Percentiles rank a stretch among this genome's conserved stretches.
Evolutionary conservation across 2,329 filamentous ascomycete genomes (phyloP).

Genomic region (Fusarium nelsonii): DNA sequence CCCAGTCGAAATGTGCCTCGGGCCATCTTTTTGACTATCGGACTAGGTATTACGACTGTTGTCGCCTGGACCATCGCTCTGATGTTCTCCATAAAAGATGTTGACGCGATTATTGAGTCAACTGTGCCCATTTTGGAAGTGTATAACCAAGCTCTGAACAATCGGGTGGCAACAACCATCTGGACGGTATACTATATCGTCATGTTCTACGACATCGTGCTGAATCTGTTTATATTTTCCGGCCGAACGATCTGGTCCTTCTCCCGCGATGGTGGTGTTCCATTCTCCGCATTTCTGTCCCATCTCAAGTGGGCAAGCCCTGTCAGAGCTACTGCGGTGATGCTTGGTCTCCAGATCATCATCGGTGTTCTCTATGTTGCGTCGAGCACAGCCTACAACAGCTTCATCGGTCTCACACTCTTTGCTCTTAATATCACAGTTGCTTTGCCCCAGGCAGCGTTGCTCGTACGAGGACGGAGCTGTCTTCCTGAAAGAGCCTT

Average conservation of each 20-base stretch:
- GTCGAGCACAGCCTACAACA: conserved; percentile 44
- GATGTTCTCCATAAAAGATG: conserved; percentile 45
- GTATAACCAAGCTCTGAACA: conserved; percentile 44
- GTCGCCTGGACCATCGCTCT: conserved; percentile 44
- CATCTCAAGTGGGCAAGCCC: conserved; percentile 43
- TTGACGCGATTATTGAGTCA: conserved; percentile 42
- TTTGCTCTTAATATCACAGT: conserved; percentile 47
- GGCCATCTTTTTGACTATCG: conserved; percentile 45
- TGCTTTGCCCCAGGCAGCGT: conserved; percentile 39
- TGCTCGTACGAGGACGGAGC: conserved; percentile 42
- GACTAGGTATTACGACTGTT: conserved; percentile 40
- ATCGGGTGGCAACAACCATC: conserved; percentile 44
- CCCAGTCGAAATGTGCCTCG: conserved; percentile 45
- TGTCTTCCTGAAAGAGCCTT: conserved; percentile 45
- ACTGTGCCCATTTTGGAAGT: conserved; percentile 45
- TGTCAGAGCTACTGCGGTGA: conserved; percentile 44
- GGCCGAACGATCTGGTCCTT: conserved; percentile 47
- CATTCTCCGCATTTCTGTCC: conserved; percentile 39
- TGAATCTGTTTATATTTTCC: conserved; percentile 46
- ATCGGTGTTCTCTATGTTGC: conserved; percentile 45
- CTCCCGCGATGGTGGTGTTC: conserved; percentile 44
- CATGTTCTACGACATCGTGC: conserved; percentile 47
- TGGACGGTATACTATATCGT: conserved; percentile 46
- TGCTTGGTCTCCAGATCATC: conserved; percentile 47
- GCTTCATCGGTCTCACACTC: conserved; percentile 44